phyloP scores from a whole-genome alignment of 1,139 yeast genomes.

The Candida albicans region DNA sequence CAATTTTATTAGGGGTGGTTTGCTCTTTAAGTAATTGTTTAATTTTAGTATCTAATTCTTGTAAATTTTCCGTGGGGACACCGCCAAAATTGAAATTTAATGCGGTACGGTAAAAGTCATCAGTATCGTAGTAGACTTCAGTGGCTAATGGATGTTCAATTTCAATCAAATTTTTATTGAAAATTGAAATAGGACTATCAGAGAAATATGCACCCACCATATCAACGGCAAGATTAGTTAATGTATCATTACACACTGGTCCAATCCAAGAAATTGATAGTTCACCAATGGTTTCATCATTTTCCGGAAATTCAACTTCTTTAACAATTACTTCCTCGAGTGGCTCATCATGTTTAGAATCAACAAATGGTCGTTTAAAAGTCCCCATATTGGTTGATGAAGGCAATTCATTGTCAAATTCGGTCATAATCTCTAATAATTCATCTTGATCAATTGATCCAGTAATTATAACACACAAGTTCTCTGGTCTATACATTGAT shows the following conservation, averaged over 20 bases:
- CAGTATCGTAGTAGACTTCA: slow-evolving; percentile 65
- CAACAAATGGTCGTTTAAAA: slow-evolving; percentile 75
- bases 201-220: slow-evolving; percentile 76
- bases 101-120: slow-evolving; percentile 62
- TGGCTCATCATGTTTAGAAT: slow-evolving; percentile 53
- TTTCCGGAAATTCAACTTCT: slow-evolving; percentile 79
- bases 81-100: slow-evolving; percentile 64
- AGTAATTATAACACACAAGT: slow-evolving; percentile 75
- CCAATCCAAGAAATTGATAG: slow-evolving; percentile 80
- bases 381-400: slow-evolving; percentile 33
- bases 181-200: slow-evolving; percentile 67
- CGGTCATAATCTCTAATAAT: slow-evolving; percentile 56
- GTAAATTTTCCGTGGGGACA: slow-evolving; percentile 69
- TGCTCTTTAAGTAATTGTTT: slow-evolving; percentile 55
- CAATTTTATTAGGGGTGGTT: slow-evolving; percentile 49
- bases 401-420: slow-evolving; percentile 59
- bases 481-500: slow-evolving; percentile 75
- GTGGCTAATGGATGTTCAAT: slow-evolving; percentile 82
- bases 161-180: slow-evolving; percentile 72
- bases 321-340: slow-evolving; percentile 43
- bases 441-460: slow-evolving; percentile 83
- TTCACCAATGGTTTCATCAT: slow-evolving; percentile 85
- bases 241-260: slow-evolving; percentile 55
- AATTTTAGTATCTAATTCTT: slow-evolving; percentile 52
- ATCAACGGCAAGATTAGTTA: slow-evolving; percentile 66